Evolutionary conservation across 2,329 filamentous ascomycete genomes (phyloP), one percentile per base, ranked within the genome.

Genomic region (Aspergillus sp.): DNA sequence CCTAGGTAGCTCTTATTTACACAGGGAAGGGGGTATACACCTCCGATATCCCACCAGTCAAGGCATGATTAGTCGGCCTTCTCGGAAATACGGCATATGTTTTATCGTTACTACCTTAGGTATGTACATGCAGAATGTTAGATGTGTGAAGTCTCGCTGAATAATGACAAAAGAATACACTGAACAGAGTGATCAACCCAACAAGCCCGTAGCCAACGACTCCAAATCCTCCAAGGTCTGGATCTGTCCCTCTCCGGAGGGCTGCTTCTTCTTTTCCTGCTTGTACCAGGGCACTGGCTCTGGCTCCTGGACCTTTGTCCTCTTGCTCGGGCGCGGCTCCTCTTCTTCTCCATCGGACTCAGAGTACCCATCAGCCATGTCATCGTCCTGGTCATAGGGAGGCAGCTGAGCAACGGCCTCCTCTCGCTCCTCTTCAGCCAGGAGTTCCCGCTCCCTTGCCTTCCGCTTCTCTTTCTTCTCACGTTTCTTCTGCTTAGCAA

Each of bases 401-500:
- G 66, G 69, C 41, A 76, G 66, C 27, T 73, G 67, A 5, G 70
- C 73, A 39, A 68, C 66, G 3, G 31, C 39, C 40, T 72, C 72
- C 17, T 66, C 69, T 19, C 63, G 68, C 37, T 68, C 73, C 4
- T 56, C 57, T 6, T 55, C 59, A 37, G 66, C 69, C 31, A 69
- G 66, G 46, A 74, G 62, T 57, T 69, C 76, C 65, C 68, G 72
- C 65, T 72, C 75, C 66, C 67, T 75, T 1, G 68, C 70, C 64
- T 74, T 75, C 49, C 74, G 72, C 69, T 78, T 77, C 66, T 77
- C 77, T 64, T 77, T 78, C 70, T 79, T 79, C 66, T 78, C 77
- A 60, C 75, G 73, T 43, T 68, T 87, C 83, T 91, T 93, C 73
- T 90, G 84, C 79, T 88, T 91, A 37, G 86, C 91, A 14, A 89